Base-by-base conservation (phyloP, 2,329 filamentous ascomycete genomes). In the Xylaria sp. region DNA sequence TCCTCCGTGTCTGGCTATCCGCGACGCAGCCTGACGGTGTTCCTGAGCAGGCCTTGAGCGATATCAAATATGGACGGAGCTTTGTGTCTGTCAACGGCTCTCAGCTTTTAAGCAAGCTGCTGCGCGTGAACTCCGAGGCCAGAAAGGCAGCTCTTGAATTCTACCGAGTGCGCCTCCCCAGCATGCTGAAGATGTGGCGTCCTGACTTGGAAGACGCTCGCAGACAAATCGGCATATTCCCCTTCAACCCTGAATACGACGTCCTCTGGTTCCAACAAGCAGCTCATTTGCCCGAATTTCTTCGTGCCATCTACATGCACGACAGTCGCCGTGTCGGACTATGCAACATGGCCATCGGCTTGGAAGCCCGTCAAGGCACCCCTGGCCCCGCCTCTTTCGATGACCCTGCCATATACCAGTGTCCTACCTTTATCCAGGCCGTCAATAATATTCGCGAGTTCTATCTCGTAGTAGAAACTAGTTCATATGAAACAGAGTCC, bases 201-300 rank as follows among this genome's bases (percentile, higher is more conserved):
- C 62, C 10, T 25, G 63, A 25, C 34, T 3, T 8, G 23, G 13
- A 50, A 6, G 13, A 28, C 12, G 1, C 23, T 6, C n/a, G 9
- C 6, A 13, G 9, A 15, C 54, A 34, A 10, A 12, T 65, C 28
- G 64, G 39, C 28, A 20, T 39, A 18, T 37, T 66, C 20, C 50
- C 57, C 1, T 66, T 66, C 37, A 66, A 66, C 28, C 64, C 64
- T 13, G 64, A 66, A 48, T 20, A 62, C 28, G 64, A 66, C 28
- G 8, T 66, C 18, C 64, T 66, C 39, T 62, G 51, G 57, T 66
- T 66, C 20, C 39, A 56, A 9, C 3, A 20, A 0, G 25, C 39
- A 2, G 2, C 18, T 18, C 41, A 50, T 3, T 12, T 56, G 39
- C 12, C 50, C 39, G 64, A 61, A 39, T 62, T 66, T 28, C 4